Base-by-base conservation (phyloP, 2,329 filamentous ascomycete genomes). In the Paecilomyces dactylethromorphus region DNA sequence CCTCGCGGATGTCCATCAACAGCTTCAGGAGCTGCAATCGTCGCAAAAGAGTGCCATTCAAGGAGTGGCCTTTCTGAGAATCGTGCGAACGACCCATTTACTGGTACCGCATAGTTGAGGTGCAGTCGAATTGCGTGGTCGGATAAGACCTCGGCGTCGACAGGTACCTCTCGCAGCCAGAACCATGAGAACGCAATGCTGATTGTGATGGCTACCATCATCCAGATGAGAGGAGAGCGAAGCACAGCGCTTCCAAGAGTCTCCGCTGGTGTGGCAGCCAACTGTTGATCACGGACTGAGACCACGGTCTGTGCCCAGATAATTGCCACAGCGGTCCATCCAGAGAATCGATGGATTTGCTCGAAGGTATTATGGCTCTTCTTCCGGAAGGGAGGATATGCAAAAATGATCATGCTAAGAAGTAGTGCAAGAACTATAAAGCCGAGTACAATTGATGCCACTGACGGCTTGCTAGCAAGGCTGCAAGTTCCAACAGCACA, bases 341-440 rank as follows among this genome's bases (percentile, higher is more conserved):
- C 74, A 53, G 69, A 63, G 63, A 74, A 74, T 22, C 74, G 72
- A 57, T 76, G 73, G 15, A 69, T 65, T 24, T 64, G 62, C 61
- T 76, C 74, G 54, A 76, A 76, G 54, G 62, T 64, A 63, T 76
- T 70, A 60, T 76, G 74, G 31, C 66, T 60, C 18, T 63, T 61
- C 7, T 65, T 60, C 12, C 74, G 67, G 1, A 74, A 49, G 1
- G 60, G 59, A 0, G 74, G 63, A 13, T n/a, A 39, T 13, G 33
- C 33, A 13, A 39, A 15, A 4, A 39, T 39, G 4, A 39, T 5
- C 33, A 39, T 39, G 33, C 33, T 39, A 5, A 39, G 4, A 13
- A 39, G 33, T n/a, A 39, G 33, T 39, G 10, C 33, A 5, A 39
- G 33, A 39, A 39, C 33, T n/a, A 39, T 39, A 13, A 39, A 39